Evolutionary conservation across 2,329 filamentous ascomycete species (phyloP), one percentile per base, ranked within the genome.

Genomic region (Mycosphaerella sp.): DNA sequence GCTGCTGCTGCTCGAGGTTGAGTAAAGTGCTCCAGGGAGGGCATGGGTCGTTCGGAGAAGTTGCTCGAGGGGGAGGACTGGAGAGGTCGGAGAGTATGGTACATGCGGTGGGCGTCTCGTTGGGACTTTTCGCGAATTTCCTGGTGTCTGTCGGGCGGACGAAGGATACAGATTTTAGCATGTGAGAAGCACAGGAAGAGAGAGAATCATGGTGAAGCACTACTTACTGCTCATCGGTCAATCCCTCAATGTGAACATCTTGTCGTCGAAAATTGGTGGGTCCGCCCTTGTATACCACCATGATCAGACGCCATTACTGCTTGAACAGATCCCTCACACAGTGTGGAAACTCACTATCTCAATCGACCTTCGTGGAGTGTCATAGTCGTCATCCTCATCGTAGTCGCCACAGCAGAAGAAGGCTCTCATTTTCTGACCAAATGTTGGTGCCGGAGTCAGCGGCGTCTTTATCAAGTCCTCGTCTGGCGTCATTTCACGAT

Each of bases 201-300:
- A 21, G 21, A 21, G 6, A 17, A 18, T 13, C 12, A 8, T 16
- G 16, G 49, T 39, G 21, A 21, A 39, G 25, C 17, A 7, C 30
- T 34, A 53, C 61, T 50, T 59, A 66, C 63, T 65, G 57, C 25
- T 60, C 57, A 7, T 59, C 53, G 7, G 58, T 56, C n/a, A 68
- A 54, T 27, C 64, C 64, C 12, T 59, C 58, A 28, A 67, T 56
- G 37, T 54, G 56, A 28, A 67, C 56, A 43, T 68, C 66, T 54
- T 67, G 59, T 49, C 65, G 59, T 42, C 64, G 61, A 51, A 67
- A 67, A 49, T 67, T 53, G 40, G 62, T 67, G 10, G 66, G 66
- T 13, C 45, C 50, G 51, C 63, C 62, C 65, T 21, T 67, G 55
- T 50, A 32, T 6, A 41, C 37, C 9, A 40, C 0, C 16, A 41